Base-by-base conservation (phyloP, 225 moss, liverwort and hornwort genomes). In the Thuidium tamariscinum region DNA sequence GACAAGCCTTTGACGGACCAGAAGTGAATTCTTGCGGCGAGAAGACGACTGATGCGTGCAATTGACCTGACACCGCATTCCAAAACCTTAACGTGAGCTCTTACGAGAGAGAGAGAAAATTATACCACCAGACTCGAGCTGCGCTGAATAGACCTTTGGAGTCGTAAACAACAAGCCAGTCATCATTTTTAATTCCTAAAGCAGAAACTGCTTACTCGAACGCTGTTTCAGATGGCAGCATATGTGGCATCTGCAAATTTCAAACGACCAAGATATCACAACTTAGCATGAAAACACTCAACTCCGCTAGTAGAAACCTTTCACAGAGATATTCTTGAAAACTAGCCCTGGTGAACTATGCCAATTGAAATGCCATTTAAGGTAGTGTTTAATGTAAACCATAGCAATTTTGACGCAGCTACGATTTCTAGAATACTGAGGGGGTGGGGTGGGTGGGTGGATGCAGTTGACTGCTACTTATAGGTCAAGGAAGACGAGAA, bases 91-190 rank as follows among this genome's bases (percentile, higher is more conserved):
- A n/a, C n/a, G n/a, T n/a, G n/a, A n/a, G n/a, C n/a, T n/a, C n/a
- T n/a, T n/a, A n/a, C n/a, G 63, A 68, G 54, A 66, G 84, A 59
- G 79, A 66, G 41, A 37, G 39, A 83, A 52, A 86, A 36, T 73
- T 49, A 82, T 91, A 98, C 99, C 99, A 99, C 99, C 99, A 99
- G 77, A 91, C 99, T 89, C 99, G 91, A 79, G 97, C 93, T 91
- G 96, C 97, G 88, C 97, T 99, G 89, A 99, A 99, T 68, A 99
- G 93, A 52, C 99, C 99, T 87, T 96, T 95, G 61, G 95, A 89
- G 87, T 99, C 99, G 68, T 99, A 97, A 55, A 97, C 93, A 86
- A 97, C 91, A 60, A 99, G 86, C 87, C 82, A 82, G 86, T 93
- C 92, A n/a, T 95, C 88, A 82, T 97, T 97, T 63, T 87, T 84